Evolutionary conservation across 169 alveolate genomes (phyloP).

Genomic region (Plasmodium relictum): DNA sequence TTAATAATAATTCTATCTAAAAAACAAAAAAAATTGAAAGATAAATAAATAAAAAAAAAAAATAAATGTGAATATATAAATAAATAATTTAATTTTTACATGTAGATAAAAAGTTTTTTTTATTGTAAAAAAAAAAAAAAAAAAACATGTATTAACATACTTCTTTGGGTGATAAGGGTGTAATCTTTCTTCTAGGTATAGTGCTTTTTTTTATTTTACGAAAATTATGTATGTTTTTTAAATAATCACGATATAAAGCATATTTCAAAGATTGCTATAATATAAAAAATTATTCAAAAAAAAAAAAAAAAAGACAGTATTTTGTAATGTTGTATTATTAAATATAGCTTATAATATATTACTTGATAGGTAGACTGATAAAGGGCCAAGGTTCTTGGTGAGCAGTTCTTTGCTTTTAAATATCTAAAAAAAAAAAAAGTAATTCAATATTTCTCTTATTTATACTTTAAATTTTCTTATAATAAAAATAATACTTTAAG

Average conservation of each 20-base stretch:
- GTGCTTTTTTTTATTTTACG: slow-evolving; percentile 82
- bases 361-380: slow-evolving; percentile 83
- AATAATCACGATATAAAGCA: slow-evolving; percentile 79
- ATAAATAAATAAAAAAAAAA: slow-evolving; percentile 63
- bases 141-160: slow-evolving; percentile 14
- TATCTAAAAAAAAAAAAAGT: slow-evolving; percentile 42
- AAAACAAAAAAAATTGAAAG: slow-evolving; percentile 14
- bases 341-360: not conserved
- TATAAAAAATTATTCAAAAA: not conserved
- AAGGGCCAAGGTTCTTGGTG: slow-evolving; percentile 83
- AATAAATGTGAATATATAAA: slow-evolving; percentile 9
- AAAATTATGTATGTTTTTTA: slow-evolving; percentile 77
- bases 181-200: slow-evolving; percentile 77
- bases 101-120: not conserved
- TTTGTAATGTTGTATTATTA: not conserved
- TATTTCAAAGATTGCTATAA: slow-evolving; percentile 80
- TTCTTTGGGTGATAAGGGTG: slow-evolving; percentile 61
- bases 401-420: slow-evolving; percentile 78
- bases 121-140: not conserved
- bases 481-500: slow-evolving; percentile 48
- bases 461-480: not conserved
- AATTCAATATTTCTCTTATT: not conserved
- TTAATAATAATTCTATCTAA: slow-evolving; percentile 79
- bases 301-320: not conserved
- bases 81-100: not conserved